phyloP scores from a whole-genome alignment of 2,329 filamentous ascomycete species.

The Ramichloridium luteum region DNA sequence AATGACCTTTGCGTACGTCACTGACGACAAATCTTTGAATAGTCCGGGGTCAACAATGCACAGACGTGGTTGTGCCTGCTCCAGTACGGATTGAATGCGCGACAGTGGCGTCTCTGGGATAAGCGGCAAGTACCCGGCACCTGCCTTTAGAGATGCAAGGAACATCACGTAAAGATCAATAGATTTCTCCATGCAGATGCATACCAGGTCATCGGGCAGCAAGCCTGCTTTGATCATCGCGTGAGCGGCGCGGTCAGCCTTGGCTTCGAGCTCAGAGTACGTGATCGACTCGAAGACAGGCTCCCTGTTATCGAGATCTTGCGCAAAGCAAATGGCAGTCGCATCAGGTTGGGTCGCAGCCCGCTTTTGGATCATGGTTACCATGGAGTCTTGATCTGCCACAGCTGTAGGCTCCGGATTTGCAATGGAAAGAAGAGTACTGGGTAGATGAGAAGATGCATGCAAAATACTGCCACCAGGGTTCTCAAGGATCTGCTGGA shows the following conservation, averaged over 20 bases:
- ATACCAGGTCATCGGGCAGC: slow-evolving; percentile 47
- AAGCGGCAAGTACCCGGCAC: slow-evolving; percentile 69
- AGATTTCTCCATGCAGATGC: slow-evolving; percentile 68
- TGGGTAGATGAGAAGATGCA: slow-evolving; percentile 19
- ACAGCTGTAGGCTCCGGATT: slow-evolving; percentile 26
- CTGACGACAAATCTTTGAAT: slow-evolving; percentile 8
- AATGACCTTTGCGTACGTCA: slow-evolving; percentile 8
- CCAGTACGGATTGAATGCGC: slow-evolving; percentile 49
- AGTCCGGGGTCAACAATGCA: slow-evolving; percentile 30
- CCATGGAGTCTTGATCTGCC: slow-evolving; percentile 22
- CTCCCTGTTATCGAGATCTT: slow-evolving; percentile 30
- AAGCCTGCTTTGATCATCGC: slow-evolving; percentile 39
- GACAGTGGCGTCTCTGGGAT: slow-evolving; percentile 54
- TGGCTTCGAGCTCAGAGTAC: slow-evolving; percentile 51
- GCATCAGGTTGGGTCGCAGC: slow-evolving; percentile 39
- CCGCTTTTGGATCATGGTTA: slow-evolving; percentile 42
- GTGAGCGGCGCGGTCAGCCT: slow-evolving; percentile 52
- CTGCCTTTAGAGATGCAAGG: slow-evolving; percentile 60
- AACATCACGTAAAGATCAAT: slow-evolving; percentile 60
- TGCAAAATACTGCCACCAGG: slow-evolving; percentile 24
- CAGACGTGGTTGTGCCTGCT: slow-evolving; percentile 43
- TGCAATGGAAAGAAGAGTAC: slow-evolving; percentile 27
- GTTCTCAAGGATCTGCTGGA: slow-evolving; percentile 30
- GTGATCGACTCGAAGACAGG: slow-evolving; percentile 38
- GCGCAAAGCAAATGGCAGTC: slow-evolving; percentile 53